These are phyloP conservation scores for Mucor lusitanicus DNA, from an alignment of 371 early-diverging fungal genomes.

Conservation along the genomic window DNA sequence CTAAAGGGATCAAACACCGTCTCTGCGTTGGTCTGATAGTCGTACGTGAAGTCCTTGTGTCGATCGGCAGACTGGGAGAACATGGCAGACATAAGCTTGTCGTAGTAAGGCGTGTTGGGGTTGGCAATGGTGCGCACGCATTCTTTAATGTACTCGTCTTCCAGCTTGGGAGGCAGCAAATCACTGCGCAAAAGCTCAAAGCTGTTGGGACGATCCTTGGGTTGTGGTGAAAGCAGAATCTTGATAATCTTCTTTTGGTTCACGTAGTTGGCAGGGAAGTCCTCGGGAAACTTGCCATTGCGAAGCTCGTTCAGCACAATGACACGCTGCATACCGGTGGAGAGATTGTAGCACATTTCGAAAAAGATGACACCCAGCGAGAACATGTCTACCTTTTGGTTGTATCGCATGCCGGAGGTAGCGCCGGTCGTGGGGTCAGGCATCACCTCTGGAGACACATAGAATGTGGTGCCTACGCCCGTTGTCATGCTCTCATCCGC, in stretches of 20 bases:
- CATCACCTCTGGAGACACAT: constrained; percentile 89
- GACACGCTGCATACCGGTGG: constrained; percentile 79
- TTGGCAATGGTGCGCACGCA: constrained; percentile 89
- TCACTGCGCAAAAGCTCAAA: constrained; percentile 82
- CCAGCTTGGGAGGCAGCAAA: constrained; percentile 81
- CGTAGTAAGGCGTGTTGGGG: constrained; percentile 87
- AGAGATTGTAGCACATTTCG: constrained; percentile 73
- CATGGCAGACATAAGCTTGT: constrained; percentile 78
- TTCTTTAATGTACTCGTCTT: constrained; percentile 92
- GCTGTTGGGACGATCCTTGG: constrained; percentile 84
- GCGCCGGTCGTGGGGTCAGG: constrained; percentile 46
- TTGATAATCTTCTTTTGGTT: constrained; percentile 74
- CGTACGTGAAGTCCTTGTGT: constrained; percentile 91
- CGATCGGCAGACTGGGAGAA: constrained; percentile 79
- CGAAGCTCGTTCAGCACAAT: constrained; percentile 67
- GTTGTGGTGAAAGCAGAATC: constrained; percentile 74
- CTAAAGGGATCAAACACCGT: constrained; percentile 59
- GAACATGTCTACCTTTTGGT: constrained; percentile 59
- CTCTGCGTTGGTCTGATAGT: constrained; percentile 69
- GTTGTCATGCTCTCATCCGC: constrained; percentile 65
- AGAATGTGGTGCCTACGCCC: constrained; percentile 92
- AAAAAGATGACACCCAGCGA: constrained; percentile 66
- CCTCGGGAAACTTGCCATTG: constrained; percentile 70
- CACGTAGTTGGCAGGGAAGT: constrained; percentile 65
- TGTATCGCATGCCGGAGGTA: constrained; percentile 54